Evolutionary conservation across 345 rosid genomes (phyloP).

Genomic region (Clausena lansium): DNA sequence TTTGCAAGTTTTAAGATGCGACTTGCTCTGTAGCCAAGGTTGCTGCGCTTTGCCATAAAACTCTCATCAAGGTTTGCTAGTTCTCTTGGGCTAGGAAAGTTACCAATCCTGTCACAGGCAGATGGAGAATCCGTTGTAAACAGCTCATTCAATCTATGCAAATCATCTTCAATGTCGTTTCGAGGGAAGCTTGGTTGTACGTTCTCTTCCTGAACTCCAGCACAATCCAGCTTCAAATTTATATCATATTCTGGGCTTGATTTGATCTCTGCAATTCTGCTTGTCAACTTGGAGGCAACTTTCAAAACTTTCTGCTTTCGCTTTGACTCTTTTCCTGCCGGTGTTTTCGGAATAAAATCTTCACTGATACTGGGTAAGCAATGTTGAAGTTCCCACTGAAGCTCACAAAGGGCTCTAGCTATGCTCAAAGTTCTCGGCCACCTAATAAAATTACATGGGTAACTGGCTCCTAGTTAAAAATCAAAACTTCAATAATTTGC

Average conservation of each 20-base stretch:
- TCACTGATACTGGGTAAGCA: neutral
- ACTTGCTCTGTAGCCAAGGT: constrained; percentile 47
- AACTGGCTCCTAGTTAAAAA: neutral
- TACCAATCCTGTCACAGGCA: constrained; percentile 20
- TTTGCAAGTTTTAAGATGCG: constrained; percentile 43
- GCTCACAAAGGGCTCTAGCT: constrained; percentile 52
- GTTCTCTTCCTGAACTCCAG: neutral
- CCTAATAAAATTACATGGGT: constrained; percentile 19
- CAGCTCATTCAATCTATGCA: no score
- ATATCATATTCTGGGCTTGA: neutral
- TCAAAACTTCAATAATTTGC: constrained; percentile 6
- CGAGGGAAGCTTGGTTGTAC: neutral
- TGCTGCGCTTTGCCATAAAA: constrained; percentile 44
- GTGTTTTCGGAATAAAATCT: constrained; percentile 30
- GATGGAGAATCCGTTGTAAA: no score
- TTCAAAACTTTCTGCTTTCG: constrained; percentile 18
- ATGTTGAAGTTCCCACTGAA: constrained; percentile 40
- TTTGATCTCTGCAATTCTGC: constrained; percentile 2
- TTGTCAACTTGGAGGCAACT: constrained; percentile 13
- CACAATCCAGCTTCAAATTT: neutral
- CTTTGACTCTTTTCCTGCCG: constrained; percentile 27
- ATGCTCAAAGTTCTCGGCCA: constrained; percentile 53
- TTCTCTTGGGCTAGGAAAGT: constrained; percentile 49
- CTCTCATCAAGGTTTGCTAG: constrained; percentile 43
- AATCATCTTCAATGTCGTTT: neutral